These are phyloP conservation scores for Cladophialophora carrionii DNA, from an alignment of 2,329 filamentous ascomycete genomes.

Conservation along the genomic window DNA sequence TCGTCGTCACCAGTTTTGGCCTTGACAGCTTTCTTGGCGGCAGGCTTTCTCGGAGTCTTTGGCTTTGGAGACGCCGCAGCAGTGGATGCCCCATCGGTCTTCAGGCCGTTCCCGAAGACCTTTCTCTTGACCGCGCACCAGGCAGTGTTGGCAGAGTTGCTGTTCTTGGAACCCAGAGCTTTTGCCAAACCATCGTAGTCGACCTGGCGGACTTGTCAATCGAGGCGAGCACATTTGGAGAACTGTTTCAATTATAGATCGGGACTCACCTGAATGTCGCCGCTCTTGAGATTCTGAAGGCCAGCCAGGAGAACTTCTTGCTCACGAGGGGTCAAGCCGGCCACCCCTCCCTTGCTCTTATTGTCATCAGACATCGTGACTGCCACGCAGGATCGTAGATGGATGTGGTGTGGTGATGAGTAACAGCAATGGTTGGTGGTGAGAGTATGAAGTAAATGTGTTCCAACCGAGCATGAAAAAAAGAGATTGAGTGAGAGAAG, in stretches of 20 bases:
- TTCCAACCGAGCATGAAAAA: not conserved
- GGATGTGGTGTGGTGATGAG: not conserved
- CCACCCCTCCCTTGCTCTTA: not conserved
- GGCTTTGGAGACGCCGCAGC: slow-evolving; percentile 27
- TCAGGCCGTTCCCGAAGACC: slow-evolving; percentile 35
- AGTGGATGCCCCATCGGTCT: slow-evolving; percentile 7
- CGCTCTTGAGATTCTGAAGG: slow-evolving; percentile 28
- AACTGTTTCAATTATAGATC: not conserved
- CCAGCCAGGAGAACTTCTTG: slow-evolving; percentile 36
- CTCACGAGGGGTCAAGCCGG: slow-evolving; percentile 36
- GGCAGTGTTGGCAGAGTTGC: slow-evolving; percentile 42
- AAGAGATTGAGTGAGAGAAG: not conserved
- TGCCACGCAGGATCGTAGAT: not conserved
- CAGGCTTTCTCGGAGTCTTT: slow-evolving; percentile 27
- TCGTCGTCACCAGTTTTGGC: not conserved
- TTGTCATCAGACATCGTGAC: slow-evolving; percentile 21
- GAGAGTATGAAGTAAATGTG: not conserved
- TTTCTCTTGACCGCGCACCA: slow-evolving; percentile 47
- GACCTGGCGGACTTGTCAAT: slow-evolving; percentile 20
- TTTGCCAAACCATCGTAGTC: slow-evolving; percentile 47
- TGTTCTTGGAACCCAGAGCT: slow-evolving; percentile 45
- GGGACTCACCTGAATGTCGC: slow-evolving; percentile 25
- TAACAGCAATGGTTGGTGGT: not conserved
- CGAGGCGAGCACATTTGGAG: not conserved
- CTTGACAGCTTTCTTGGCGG: slow-evolving; percentile 23